Conservation (phyloP, 495 filamentous ascomycete genomes). For the Penicillium goetzii region DNA sequence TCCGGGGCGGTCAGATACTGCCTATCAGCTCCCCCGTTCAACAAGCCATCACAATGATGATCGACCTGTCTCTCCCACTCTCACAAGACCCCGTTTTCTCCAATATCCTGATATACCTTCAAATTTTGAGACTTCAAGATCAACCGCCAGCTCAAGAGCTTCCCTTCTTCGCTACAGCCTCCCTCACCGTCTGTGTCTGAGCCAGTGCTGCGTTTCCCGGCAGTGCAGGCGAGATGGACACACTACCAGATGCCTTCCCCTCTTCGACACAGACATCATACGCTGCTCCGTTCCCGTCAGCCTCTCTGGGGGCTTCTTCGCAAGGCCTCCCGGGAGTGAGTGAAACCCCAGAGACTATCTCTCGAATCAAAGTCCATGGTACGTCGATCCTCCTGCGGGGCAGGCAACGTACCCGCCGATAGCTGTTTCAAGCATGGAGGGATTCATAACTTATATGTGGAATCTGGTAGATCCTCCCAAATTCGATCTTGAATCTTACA, state of each 20-base stretch:
- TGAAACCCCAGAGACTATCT: conserved; percentile 16
- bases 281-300: conserved; percentile 15
- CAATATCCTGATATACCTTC: not conserved
- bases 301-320: not conserved
- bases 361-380: conserved; percentile 39
- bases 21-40: conserved; percentile 8
- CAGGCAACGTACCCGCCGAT: conserved; percentile 2
- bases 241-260: conserved; percentile 36
- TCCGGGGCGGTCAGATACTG: conserved; percentile 16
- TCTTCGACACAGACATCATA: conserved; percentile 16
- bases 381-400: conserved; percentile 19
- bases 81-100: not conserved
- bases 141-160: not conserved
- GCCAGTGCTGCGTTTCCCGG: conserved; percentile 15
- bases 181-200: not conserved
- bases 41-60: conserved; percentile 18
- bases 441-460: conserved; percentile 11
- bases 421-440: not conserved
- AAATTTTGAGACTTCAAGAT: not conserved
- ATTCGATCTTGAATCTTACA: conserved; percentile 90
- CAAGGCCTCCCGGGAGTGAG: conserved; percentile 1
- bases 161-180: not conserved
- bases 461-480: conserved; percentile 72
- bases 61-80: not conserved
- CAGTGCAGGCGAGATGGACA: conserved; percentile 30